These are phyloP conservation scores for Arthrobotrys pseudoclavata DNA, from an alignment of 2,329 filamentous ascomycete species.

Conservation along the genomic window DNA sequence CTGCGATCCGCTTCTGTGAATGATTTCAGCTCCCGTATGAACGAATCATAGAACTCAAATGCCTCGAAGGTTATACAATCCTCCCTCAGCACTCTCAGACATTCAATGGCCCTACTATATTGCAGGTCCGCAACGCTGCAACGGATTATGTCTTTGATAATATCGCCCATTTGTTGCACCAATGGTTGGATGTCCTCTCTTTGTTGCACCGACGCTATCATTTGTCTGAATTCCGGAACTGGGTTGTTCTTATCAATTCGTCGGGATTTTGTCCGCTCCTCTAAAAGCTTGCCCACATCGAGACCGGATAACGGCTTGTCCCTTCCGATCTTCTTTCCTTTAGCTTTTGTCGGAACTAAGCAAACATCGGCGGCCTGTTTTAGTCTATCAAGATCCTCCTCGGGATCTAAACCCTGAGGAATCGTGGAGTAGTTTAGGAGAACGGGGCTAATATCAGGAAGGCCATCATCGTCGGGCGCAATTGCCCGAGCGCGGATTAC, in stretches of 20 bases:
- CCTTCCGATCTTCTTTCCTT: constrained; percentile 77
- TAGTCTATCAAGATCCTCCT: constrained; percentile 74
- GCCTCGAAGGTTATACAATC: constrained; percentile 79
- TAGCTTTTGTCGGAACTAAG: constrained; percentile 86
- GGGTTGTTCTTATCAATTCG: constrained; percentile 76
- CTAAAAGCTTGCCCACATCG: constrained; percentile 85
- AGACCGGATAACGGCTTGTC: constrained; percentile 92
- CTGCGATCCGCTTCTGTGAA: constrained; percentile 38
- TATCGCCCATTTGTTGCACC: constrained; percentile 78
- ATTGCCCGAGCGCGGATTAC: constrained; percentile 86
- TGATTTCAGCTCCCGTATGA: constrained; percentile 38
- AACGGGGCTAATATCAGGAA: constrained; percentile 72
- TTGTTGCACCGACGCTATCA: constrained; percentile 74
- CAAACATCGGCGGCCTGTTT: constrained; percentile 82
- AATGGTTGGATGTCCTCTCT: constrained; percentile 76
- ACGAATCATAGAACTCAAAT: constrained; percentile 50
- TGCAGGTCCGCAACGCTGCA: constrained; percentile 81
- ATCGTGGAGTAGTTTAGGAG: constrained; percentile 81
- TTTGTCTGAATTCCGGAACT: constrained; percentile 90
- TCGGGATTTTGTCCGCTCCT: constrained; percentile 61
- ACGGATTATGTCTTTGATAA: constrained; percentile 78
- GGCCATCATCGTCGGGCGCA: constrained; percentile 74
- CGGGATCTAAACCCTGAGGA: constrained; percentile 75
- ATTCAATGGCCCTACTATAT: constrained; percentile 82
- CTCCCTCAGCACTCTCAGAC: constrained; percentile 81